Evolutionary conservation across 2,329 filamentous ascomycete species (phyloP).

Genomic region (Grosmannia penicillata): DNA sequence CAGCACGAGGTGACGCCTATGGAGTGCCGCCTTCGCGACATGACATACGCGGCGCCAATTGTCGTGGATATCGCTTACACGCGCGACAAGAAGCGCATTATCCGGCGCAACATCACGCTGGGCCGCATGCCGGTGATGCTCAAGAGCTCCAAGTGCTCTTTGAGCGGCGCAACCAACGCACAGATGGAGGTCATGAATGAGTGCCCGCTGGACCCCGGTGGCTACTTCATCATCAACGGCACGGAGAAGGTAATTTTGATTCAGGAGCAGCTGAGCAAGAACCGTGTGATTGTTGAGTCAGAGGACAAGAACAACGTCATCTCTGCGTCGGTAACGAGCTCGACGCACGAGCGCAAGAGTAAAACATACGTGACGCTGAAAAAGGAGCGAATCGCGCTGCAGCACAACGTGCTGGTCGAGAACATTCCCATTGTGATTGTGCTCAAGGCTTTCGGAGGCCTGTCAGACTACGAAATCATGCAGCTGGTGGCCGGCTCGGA

Average conservation of each 20-base stretch:
- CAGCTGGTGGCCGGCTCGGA: constrained; percentile 81
- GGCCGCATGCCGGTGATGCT: constrained; percentile 95
- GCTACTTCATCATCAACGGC: constrained; percentile 94
- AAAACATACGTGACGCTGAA: constrained; percentile 94
- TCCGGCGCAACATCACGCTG: constrained; percentile 63
- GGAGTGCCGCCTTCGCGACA: constrained; percentile 89
- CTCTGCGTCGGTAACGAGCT: constrained; percentile 91
- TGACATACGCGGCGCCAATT: constrained; percentile 95
- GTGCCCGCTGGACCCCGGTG: constrained; percentile 88
- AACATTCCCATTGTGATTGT: constrained; percentile 91
- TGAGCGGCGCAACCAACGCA: constrained; percentile 68
- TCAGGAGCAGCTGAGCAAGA: constrained; percentile 97
- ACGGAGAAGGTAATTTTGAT: constrained; percentile 98
- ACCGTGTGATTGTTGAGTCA: constrained; percentile 92
- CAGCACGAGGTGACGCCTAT: constrained; percentile 75
- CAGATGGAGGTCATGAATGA: constrained; percentile 90
- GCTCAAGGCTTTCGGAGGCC: constrained; percentile 82
- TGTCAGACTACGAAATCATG: constrained; percentile 90
- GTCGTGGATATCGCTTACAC: constrained; percentile 85
- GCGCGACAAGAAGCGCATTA: constrained; percentile 61
- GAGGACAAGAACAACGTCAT: constrained; percentile 86
- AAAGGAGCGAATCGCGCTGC: constrained; percentile 78
- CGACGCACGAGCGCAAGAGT: constrained; percentile 92
- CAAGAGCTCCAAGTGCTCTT: constrained; percentile 82
- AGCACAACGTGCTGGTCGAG: constrained; percentile 86